These are phyloP conservation scores for Infundibulicybe gibba DNA, from an alignment of 768 basidiomycete species.

Conservation along the genomic window DNA sequence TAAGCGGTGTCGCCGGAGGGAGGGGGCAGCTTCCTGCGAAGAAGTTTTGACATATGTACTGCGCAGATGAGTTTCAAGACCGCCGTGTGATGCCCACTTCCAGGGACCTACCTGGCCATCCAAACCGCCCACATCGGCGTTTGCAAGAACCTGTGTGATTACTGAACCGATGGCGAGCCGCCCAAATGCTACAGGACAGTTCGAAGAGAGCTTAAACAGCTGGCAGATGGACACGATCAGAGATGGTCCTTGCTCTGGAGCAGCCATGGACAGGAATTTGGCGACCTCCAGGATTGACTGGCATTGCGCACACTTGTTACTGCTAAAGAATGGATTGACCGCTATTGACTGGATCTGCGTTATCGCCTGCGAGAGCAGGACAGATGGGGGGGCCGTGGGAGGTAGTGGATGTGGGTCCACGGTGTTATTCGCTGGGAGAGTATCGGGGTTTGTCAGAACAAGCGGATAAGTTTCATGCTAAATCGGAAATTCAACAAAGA, in stretches of 20 bases:
- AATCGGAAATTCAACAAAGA: constrained; percentile 16
- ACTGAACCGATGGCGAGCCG: constrained; percentile 49
- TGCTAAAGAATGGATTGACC: constrained; percentile 47
- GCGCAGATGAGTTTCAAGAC: neutral
- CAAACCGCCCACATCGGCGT: constrained; percentile 66
- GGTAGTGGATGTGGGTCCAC: constrained; percentile 66
- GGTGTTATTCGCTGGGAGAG: constrained; percentile 56
- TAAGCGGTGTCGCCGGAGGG: constrained; percentile 55
- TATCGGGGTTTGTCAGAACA: constrained; percentile 58
- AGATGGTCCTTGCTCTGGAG: constrained; percentile 55
- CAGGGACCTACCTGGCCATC: constrained; percentile 59
- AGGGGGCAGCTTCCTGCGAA: constrained; percentile 51
- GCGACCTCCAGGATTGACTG: constrained; percentile 56
- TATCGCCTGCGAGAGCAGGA: constrained; percentile 49
- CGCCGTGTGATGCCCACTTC: neutral
- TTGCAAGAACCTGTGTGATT: constrained; percentile 68
- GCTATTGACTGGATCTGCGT: constrained; percentile 55
- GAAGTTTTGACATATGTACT: constrained; percentile 63
- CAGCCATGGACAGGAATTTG: constrained; percentile 64
- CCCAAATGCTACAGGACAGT: constrained; percentile 48
- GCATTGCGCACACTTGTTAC: constrained; percentile 56
- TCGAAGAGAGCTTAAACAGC: constrained; percentile 45
- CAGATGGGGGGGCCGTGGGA: constrained; percentile 41
- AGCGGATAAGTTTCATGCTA: constrained; percentile 59
- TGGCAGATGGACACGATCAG: constrained; percentile 61